A percentile compares a stretch with the other conserved stretches of the same genome.
These are phyloP conservation scores for Kluyveromyces marxianus DNA, from an alignment of 1,139 yeast species.

Conservation along the genomic window DNA sequence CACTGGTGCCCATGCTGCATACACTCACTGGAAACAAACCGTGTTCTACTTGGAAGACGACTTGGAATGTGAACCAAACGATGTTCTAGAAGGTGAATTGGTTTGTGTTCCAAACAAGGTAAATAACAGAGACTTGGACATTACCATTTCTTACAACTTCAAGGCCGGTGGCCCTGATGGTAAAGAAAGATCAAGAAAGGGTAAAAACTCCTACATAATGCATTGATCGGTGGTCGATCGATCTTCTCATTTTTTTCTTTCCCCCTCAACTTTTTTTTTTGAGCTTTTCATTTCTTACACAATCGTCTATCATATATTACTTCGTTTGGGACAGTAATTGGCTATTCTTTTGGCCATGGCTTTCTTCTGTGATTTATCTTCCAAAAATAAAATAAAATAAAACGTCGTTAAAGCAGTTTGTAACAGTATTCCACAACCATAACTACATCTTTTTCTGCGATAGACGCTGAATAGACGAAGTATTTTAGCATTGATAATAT, in stretches of 20 bases:
- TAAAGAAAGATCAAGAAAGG: conserved; percentile 42
- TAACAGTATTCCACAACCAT: conserved; percentile 1
- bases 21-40: conserved; percentile 97
- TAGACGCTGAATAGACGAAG: no score
- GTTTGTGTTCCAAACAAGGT: conserved; percentile 66
- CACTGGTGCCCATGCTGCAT: conserved; percentile 75
- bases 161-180: conserved; percentile 46
- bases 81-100: conserved; percentile 60
- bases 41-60: conserved; percentile 87
- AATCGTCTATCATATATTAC: no score
- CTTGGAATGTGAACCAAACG: conserved; percentile 71
- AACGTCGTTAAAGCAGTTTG: not conserved
- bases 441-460: not conserved
- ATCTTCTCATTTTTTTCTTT: not conserved
- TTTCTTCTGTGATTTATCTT: not conserved
- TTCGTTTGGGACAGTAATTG: no score
- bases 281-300: not conserved
- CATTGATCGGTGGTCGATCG: conserved; percentile 15
- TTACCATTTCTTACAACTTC: conserved; percentile 49
- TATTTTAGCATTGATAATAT: no score
- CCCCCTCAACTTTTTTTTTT: not conserved
- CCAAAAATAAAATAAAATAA: not conserved
- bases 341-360: not conserved
- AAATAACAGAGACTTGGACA: conserved; percentile 83
- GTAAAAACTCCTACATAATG: conserved; percentile 26